Evolutionary conservation across 1,284 basidiomycete genomes (phyloP), one percentile per base, ranked within the genome.

Genomic region (Trametes versicolor): DNA sequence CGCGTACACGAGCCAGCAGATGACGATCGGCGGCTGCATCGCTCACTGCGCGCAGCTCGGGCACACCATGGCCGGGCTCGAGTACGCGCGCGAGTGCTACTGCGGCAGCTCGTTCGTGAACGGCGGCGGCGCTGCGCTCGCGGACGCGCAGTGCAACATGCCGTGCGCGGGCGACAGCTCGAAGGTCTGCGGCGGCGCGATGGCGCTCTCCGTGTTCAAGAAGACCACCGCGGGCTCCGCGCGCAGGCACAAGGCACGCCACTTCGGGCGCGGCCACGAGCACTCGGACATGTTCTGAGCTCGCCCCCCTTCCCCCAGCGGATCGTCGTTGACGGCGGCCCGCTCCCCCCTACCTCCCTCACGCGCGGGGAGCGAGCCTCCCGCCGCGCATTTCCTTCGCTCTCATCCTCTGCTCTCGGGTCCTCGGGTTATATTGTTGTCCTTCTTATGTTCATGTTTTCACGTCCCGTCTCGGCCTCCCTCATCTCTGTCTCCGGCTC

Each of bases 11-110:
- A 66, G 66, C 65, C 15, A 50, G 56, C 60, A 50, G 43, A 72
- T 73, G 72, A 74, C 73, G 43, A 54, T 67, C 66, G 66, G 41
- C 29, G 29, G 27, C 45, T 74, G 73, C 68, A 52, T 69, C 56
- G 45, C 70, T 48, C 65, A 66, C 60, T 74, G 73, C 67, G 64
- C 50, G 47, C 23, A 51, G 37, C 68, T 48, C 58, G 73, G 73
- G 34, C 71, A 71, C 70, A 54, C 64, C 43, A 58, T 72, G 32
- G 72, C 73, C 51, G 73, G 73, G 23, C 51, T 72, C 53, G 73
- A 74, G 68, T 74, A 68, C 68, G 61, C 68, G 58, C 58, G 63
- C 51, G 73, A 74, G 66, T 74, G 73, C 69, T 74, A 74, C 69
- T 74, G 73, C 65, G 72, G 72, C 39, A 65, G 62, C 69, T 34